Base-by-base conservation (phyloP, 495 filamentous ascomycete genomes). In the Lophiotrema nucula region DNA sequence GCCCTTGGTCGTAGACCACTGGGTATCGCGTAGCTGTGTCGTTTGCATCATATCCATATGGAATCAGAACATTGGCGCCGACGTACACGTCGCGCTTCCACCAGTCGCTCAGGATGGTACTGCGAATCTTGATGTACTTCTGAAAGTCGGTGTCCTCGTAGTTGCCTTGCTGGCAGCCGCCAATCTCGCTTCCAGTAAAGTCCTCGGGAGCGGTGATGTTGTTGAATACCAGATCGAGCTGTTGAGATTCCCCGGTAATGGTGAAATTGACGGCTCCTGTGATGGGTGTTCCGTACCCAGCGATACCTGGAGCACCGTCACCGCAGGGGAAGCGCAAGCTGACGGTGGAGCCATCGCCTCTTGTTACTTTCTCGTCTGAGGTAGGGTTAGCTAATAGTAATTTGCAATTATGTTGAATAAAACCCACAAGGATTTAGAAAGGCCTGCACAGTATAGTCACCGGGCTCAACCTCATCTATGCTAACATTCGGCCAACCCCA, bases 51-150 rank as follows among this genome's bases (percentile, higher is more conserved):
- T 65, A 65, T 31, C 57, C 56, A 42, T 23, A 12, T 23, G 62
- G 62, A 2, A 65, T 56, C 0, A 65, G 23, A 8, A 65, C 47
- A 39, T 56, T 65, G 6, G 62, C 62, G 1, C 62, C 62, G 5
- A 65, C 57, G 41, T 61, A 65, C 56, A 65, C 51, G 39, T 65
- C 62, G n/a, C 62, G 62, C 16, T 39, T 31, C 62, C 62, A 66
- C 19, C 50, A 66, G 1, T 50, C 31, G 53, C 55, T 60, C 21
- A 66, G 47, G 0, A 24, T 44, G 6, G 33, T 38, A 53, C 58
- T 62, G 28, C 58, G 58, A 38, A 66, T 66, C 53, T 66, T 66
- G 58, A 66, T 26, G 35, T 62, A 41, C 48, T 66, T 66, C 2
- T 62, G 47, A 27, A 16, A 33, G 16, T 53, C 58, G 3, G 53